Percentiles rank a stretch among this genome's conserved stretches.
Evolutionary conservation across 2,329 filamentous ascomycete genomes (phyloP).

Genomic region (Cercospora canescens): DNA sequence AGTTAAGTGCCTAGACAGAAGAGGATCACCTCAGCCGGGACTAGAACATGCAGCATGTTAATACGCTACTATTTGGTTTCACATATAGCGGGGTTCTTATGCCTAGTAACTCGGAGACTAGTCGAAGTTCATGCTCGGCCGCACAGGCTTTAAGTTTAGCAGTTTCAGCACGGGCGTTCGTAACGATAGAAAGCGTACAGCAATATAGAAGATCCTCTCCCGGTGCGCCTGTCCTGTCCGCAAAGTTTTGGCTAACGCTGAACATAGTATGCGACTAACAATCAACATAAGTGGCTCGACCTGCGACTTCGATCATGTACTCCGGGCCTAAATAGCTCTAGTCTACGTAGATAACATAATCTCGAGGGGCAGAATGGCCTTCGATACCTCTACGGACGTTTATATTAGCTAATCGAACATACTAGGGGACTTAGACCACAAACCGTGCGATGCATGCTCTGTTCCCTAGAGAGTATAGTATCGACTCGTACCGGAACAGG

Average conservation of each 20-base stretch:
- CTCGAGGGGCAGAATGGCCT: background rate
- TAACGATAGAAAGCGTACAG: background rate
- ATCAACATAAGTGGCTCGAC: background rate
- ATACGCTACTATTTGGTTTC: background rate
- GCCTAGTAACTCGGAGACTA: background rate
- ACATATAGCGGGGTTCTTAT: background rate
- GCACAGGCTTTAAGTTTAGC: background rate
- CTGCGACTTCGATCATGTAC: background rate
- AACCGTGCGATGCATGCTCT: background rate
- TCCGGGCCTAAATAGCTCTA: background rate
- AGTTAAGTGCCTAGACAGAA: background rate
- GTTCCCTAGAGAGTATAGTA: background rate
- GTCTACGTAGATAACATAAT: background rate
- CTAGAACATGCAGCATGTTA: background rate
- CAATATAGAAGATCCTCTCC: background rate
- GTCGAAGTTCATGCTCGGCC: background rate
- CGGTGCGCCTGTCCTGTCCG: background rate
- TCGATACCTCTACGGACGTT: background rate
- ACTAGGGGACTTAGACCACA: background rate
- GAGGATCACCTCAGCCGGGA: background rate
- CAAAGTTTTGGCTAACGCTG: background rate
- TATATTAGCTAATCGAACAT: background rate
- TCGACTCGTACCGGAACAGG: background rate
- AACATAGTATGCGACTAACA: background rate
- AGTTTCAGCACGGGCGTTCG: background rate